Evolutionary conservation across 768 basidiomycete genomes (phyloP).

Genomic region (Leccinum barrowsii): DNA sequence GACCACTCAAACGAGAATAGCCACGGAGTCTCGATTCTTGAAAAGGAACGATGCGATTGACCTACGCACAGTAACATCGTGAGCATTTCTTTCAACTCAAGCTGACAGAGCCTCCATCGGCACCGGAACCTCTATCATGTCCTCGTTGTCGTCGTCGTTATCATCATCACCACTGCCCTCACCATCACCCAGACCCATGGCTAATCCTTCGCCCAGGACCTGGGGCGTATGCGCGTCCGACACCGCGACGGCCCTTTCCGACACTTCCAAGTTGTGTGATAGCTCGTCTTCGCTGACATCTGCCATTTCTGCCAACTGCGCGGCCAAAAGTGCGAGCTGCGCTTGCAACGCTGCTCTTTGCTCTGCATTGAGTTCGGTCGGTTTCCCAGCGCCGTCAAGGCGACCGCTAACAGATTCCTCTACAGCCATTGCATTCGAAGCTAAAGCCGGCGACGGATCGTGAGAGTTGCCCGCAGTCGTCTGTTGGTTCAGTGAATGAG

Average conservation of each 20-base stretch:
- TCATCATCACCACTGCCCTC: constrained; percentile 6
- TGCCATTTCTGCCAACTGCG: constrained; percentile 67
- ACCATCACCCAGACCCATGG: constrained; percentile 6
- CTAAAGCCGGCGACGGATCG: background rate
- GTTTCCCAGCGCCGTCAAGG: constrained; percentile 5
- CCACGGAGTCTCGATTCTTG: background rate
- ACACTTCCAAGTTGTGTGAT: constrained; percentile 24
- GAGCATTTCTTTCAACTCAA: constrained; percentile 3
- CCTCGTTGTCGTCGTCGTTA: constrained; percentile 19
- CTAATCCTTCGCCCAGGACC: constrained; percentile 1
- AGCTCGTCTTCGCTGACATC: constrained; percentile 36
- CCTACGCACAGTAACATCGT: background rate
- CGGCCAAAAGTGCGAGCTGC: constrained; percentile 67
- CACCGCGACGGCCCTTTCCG: background rate
- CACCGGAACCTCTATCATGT: constrained; percentile 30
- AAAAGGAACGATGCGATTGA: background rate
- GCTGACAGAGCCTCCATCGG: constrained; percentile 15
- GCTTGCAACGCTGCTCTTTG: constrained; percentile 69
- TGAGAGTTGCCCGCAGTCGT: constrained; percentile 1
- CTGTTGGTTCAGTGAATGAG: constrained; percentile 1
- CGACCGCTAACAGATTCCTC: constrained; percentile 6
- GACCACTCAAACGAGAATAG: background rate
- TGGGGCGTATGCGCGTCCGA: background rate
- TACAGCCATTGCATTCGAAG: background rate
- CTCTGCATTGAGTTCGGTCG: constrained; percentile 34